These are phyloP conservation scores for Escovopsis sp. DNA, from an alignment of 2,329 filamentous ascomycete genomes.

Conservation along the genomic window DNA sequence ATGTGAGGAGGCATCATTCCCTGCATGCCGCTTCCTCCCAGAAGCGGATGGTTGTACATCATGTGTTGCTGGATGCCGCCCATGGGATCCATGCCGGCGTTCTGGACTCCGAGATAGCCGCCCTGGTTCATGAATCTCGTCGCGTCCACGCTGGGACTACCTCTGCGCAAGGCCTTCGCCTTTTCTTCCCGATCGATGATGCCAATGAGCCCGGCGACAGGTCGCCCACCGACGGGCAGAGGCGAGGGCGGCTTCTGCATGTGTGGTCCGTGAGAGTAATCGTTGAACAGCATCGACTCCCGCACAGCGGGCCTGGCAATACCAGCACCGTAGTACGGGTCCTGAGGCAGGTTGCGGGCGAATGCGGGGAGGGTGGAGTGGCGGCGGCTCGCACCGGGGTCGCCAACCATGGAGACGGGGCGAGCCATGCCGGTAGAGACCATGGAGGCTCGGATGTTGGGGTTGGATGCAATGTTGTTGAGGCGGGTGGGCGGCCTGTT, in stretches of 20 bases:
- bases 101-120: slow-evolving; percentile 21
- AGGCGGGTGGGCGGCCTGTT: slow-evolving; percentile 59
- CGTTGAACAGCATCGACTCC: slow-evolving; percentile 59
- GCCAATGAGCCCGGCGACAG: slow-evolving; percentile 51
- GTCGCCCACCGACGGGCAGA: slow-evolving; percentile 41
- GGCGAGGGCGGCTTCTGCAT: slow-evolving; percentile 21
- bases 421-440: slow-evolving; percentile 17
- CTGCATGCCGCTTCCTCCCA: slow-evolving; percentile 13
- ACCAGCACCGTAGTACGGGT: slow-evolving; percentile 71
- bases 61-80: slow-evolving; percentile 31
- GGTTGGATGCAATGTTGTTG: slow-evolving; percentile 51
- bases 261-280: slow-evolving; percentile 30
- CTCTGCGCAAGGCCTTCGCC: slow-evolving; percentile 60
- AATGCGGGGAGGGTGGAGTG: slow-evolving; percentile 56
- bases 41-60: slow-evolving; percentile 21
- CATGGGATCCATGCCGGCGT: slow-evolving; percentile 32
- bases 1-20: slow-evolving; percentile 14
- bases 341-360: slow-evolving; percentile 65
- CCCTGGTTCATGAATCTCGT: slow-evolving; percentile 22
- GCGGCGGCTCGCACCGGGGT: slow-evolving; percentile 21
- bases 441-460: slow-evolving; percentile 47
- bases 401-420: slow-evolving; percentile 43
- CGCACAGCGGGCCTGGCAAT: slow-evolving; percentile 58
- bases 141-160: slow-evolving; percentile 55
- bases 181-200: slow-evolving; percentile 80